Percentiles rank a stretch among this genome's conserved stretches.
Conservation (phyloP, 164 flowering plant species). For the Taxillus chinensis region DNA sequence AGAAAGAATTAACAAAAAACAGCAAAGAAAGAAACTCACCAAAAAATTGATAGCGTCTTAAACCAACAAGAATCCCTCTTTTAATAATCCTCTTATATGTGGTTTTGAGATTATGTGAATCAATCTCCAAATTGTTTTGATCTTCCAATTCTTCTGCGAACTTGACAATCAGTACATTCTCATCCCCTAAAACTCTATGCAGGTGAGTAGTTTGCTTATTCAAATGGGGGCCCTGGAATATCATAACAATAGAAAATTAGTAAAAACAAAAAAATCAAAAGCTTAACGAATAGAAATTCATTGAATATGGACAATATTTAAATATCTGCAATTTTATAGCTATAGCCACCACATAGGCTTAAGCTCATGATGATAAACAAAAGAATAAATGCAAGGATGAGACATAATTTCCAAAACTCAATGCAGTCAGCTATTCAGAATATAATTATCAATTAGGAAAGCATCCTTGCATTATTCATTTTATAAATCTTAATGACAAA, state of each 20-base stretch:
- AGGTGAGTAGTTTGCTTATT: conserved; percentile 36
- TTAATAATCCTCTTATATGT: conserved; percentile 22
- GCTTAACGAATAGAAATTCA: too few relatives aligned
- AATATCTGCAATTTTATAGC: too few relatives aligned
- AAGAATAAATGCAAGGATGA: too few relatives aligned
- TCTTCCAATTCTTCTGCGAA: conserved; percentile 26
- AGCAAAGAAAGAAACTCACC: conserved; percentile 33
- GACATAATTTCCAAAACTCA: too few relatives aligned
- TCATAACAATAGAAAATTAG: background rate
- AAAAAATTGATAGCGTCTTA: conserved; percentile 50
- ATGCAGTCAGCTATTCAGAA: too few relatives aligned
- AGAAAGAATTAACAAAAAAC: too few relatives aligned
- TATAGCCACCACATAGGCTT: too few relatives aligned
- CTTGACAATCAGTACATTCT: conserved; percentile 53
- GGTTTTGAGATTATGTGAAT: conserved; percentile 1
- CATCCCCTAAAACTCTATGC: conserved; percentile 69
- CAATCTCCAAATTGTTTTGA: background rate
- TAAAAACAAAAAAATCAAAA: background rate
- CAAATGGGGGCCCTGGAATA: conserved; percentile 58
- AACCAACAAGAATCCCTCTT: conserved; percentile 65
- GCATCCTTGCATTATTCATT: too few relatives aligned
- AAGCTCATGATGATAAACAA: too few relatives aligned
- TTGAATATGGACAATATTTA: too few relatives aligned
- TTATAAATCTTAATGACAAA: too few relatives aligned
- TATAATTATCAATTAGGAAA: too few relatives aligned